Evolutionary conservation across 768 basidiomycete species (phyloP), one percentile per base, ranked within the genome.

Genomic region (Dioszegia crocea): DNA sequence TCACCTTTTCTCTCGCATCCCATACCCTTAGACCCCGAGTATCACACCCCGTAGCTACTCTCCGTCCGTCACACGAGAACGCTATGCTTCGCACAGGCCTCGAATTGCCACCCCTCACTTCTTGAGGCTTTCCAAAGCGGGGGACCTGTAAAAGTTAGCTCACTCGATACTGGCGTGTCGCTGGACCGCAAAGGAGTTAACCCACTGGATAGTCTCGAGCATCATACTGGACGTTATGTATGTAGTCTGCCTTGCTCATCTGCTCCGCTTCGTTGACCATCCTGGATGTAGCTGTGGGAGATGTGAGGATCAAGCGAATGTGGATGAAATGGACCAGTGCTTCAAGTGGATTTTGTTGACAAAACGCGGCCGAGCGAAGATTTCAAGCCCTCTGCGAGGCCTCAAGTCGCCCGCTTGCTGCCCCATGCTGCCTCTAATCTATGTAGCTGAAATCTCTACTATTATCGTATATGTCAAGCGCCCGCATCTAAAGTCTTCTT

Each of bases 21-120:
- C 65, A 73, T 40, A 73, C 33, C 27, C 66, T 21, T 36, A 73
- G 17, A 17, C 60, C 68, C 47, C 67, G 67, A 39, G 50, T 60
- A 36, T 73, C 71, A 30, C 65, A 65, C 29, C 71, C 71, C 4
- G 67, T 68, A 41, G 68, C 71, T 26, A 73, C 56, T 26, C 55
- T 47, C 48, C 50, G 48, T 10, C 71, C 71, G 57, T 73, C 66
- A 39, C 68, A 67, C 1, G 64, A 66, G 64, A 63, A 73, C 8
- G 71, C 68, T 41, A 73, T 60, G 50, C 57, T 61, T 40, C 64
- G 24, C 12, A 73, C 66, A 26, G 55, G 61, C 45, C 67, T 64
- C 12, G 57, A 57, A 29, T 61, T 59, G 1, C 68, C 68, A 12
- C 70, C 68, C 50, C 64, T 27, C 2, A 73, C 45, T 23, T 67